These are phyloP conservation scores for Candida ulmi DNA, from an alignment of 805 yeast genomes.

Conservation along the genomic window DNA sequence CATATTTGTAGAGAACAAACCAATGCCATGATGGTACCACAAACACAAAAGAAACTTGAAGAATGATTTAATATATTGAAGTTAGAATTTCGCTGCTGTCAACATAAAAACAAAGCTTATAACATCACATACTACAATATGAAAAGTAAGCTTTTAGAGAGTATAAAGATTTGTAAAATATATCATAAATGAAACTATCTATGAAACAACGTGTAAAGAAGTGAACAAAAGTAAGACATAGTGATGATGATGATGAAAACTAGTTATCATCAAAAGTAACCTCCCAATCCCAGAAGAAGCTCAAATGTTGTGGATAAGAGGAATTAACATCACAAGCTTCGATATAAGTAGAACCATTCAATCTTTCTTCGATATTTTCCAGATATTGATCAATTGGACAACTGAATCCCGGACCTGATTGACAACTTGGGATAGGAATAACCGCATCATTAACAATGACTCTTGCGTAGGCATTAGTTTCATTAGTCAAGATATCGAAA, in stretches of 20 bases:
- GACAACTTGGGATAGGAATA: constrained; percentile 42
- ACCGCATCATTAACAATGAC: constrained; percentile 49
- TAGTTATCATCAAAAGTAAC: constrained; percentile 16
- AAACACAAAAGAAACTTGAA: too few species aligned
- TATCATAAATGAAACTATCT: too few species aligned
- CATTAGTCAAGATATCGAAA: constrained; percentile 24
- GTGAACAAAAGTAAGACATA: not conserved
- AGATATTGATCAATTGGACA: constrained; percentile 34
- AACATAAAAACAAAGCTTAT: too few species aligned
- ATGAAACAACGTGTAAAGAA: too few species aligned
- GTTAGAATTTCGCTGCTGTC: too few species aligned
- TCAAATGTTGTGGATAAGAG: constrained; percentile 13
- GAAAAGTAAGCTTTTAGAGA: too few species aligned
- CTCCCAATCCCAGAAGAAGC: constrained; percentile 20
- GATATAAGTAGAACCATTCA: constrained; percentile 25
- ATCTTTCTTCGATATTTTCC: constrained; percentile 25
- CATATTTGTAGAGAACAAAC: too few species aligned
- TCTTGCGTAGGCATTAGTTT: constrained; percentile 36
- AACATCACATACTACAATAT: too few species aligned
- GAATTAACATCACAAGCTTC: constrained; percentile 26
- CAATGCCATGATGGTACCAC: too few species aligned
- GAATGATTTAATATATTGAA: too few species aligned
- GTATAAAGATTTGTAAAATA: too few species aligned
- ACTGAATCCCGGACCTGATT: constrained; percentile 49
- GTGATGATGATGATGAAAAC: not conserved